phyloP scores from a whole-genome alignment of 306 rosid genomes.

The Dicorynia guianensis region DNA sequence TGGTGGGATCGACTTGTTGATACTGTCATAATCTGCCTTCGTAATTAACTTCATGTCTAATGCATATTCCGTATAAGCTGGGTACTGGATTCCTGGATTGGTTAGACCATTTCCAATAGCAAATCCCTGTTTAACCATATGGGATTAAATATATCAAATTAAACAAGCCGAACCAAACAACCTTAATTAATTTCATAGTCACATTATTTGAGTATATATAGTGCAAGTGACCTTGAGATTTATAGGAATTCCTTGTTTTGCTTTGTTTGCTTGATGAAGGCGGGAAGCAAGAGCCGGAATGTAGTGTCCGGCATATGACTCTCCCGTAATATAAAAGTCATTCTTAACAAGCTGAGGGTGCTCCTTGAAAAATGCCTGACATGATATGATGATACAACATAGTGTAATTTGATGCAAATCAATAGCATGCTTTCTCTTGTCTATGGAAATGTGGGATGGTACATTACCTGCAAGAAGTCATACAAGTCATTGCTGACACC shows the following conservation, averaged over 20 bases:
- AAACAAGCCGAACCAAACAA: constrained; percentile 12
- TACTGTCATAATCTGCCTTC: constrained; percentile 50
- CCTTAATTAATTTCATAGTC: not conserved
- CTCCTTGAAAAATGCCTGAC: constrained; percentile 79
- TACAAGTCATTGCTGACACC: constrained; percentile 87
- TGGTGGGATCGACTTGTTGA: constrained; percentile 61
- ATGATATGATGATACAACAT: constrained; percentile 26
- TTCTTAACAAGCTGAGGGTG: constrained; percentile 72
- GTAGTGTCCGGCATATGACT: constrained; percentile 96
- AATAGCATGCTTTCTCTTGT: too few species aligned
- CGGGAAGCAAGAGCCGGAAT: too few species aligned
- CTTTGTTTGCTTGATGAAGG: constrained; percentile 84
- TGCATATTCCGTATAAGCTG: constrained; percentile 83
- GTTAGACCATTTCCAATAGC: constrained; percentile 96
- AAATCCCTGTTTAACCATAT: constrained; percentile 66
- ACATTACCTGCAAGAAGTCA: constrained; percentile 85
- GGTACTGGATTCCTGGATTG: constrained; percentile 82
- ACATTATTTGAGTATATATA: constrained; percentile 14
- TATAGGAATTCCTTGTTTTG: constrained; percentile 73
- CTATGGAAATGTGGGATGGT: not conserved
- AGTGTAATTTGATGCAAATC: not conserved
- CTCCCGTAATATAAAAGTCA: constrained; percentile 91
- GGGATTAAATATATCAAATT: not conserved
- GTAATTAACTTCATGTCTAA: constrained; percentile 61
- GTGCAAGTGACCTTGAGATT: constrained; percentile 70